Base-by-base conservation (phyloP, 371 early-diverging fungal species). In the Syncephalastrum monosporum region DNA sequence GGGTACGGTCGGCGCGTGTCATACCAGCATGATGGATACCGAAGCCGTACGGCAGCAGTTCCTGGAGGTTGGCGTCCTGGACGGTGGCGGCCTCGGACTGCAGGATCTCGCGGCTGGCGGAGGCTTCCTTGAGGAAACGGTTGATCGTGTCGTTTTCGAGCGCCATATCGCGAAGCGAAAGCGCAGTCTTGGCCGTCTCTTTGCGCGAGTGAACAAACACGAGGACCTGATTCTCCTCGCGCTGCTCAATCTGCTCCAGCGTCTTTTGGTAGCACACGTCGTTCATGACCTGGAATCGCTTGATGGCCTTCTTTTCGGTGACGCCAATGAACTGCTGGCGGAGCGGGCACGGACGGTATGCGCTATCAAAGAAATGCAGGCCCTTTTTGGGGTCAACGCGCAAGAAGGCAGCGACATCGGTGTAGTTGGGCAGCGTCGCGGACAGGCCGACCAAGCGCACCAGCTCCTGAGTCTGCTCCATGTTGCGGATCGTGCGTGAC, bases 11-110 rank as follows among this genome's bases (percentile, higher is more conserved):
- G 21, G 88, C 82, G 57, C 98, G 87, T 6, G 86, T 85, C 94
- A 99, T 94, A 51, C 99, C 99, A 17, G 99, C 99, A 77, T 99
- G 99, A 83, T 99, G 99, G 55, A 96, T 90, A 50, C 90, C 99
- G 60, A 99, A 89, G 48, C 98, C 98, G 69, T 92, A 95, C 29
- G 95, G 95, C 17, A 97, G 71, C 7, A 99, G 71, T 19, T 97
- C 96, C 63, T 88, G 82, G 53, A 97, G 75, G 51, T 92, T 91
- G 14, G 77, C 66, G 76, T 96, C 93, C 64, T 88, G 90, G 43
- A 85, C 88, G 5, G 83, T 82, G 24, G 79, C 88, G 0, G 94
- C 92, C 73, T 94, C 95, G 7, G 84, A 82, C 55, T 85, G 85
- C 56, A 93, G 72, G 61, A 95, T 87, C 75, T 95, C 95, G 23